phyloP scores from a whole-genome alignment of 805 yeast species.

The Ogataea chonburiensis region DNA sequence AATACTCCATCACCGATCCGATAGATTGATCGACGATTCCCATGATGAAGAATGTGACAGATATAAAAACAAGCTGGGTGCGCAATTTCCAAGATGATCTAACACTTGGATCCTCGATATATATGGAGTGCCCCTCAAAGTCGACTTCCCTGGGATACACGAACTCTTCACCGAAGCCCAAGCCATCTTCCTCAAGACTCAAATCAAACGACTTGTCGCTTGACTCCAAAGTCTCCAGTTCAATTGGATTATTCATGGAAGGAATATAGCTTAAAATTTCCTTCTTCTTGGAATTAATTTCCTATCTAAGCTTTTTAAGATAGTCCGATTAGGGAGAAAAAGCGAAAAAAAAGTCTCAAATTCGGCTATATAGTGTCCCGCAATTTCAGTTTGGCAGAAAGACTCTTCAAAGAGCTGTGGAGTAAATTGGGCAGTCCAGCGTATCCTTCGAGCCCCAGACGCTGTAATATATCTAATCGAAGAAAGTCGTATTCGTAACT shows the following conservation, averaged over 20 bases:
- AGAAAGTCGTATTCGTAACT: conserved; percentile 41
- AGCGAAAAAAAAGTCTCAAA: background rate
- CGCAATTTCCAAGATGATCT: conserved; percentile 38
- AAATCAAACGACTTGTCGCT: conserved; percentile 13
- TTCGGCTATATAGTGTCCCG: conserved; percentile 1
- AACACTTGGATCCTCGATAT: conserved; percentile 42
- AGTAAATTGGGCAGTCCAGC: conserved; percentile 49
- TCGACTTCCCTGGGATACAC: conserved; percentile 9
- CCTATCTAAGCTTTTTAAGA: background rate
- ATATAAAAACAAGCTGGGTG: conserved; percentile 43
- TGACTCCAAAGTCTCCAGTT: conserved; percentile 9
- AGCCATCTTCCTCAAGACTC: background rate
- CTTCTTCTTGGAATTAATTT: too few relatives aligned
- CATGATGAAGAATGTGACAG: conserved; percentile 41
- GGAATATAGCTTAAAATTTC: background rate
- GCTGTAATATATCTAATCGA: conserved; percentile 43
- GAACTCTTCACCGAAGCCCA: conserved; percentile 6
- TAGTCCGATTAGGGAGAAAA: too few relatives aligned
- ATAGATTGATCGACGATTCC: conserved; percentile 63
- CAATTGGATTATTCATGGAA: conserved; percentile 6
- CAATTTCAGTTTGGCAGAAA: conserved; percentile 29
- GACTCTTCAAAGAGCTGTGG: conserved; percentile 52
- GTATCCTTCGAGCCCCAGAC: conserved; percentile 44
- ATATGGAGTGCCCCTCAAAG: conserved; percentile 25
- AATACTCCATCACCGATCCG: conserved; percentile 56